These are phyloP conservation scores for Alternaria sp. DNA, from an alignment of 2,329 filamentous ascomycete species.

Conservation along the genomic window DNA sequence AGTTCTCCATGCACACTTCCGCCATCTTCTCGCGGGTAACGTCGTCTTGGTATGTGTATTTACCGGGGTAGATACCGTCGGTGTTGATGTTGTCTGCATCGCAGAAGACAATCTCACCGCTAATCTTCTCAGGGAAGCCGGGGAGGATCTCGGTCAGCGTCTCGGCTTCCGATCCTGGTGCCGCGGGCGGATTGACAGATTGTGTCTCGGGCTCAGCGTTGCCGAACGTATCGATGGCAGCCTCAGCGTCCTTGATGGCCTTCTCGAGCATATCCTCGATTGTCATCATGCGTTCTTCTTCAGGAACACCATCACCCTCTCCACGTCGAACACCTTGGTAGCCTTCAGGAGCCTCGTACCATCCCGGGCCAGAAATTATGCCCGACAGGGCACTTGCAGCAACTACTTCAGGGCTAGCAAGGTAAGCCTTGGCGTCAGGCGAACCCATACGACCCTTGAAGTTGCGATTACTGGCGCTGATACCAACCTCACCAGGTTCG, in stretches of 20 bases:
- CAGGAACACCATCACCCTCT: constrained; percentile 70
- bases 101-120: constrained; percentile 86
- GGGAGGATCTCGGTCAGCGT: constrained; percentile 74
- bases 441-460: constrained; percentile 92
- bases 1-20: constrained; percentile 91
- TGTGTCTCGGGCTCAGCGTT: constrained; percentile 40
- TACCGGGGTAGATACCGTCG: constrained; percentile 89
- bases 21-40: constrained; percentile 81
- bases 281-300: constrained; percentile 68
- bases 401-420: constrained; percentile 88
- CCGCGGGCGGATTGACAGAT: constrained; percentile 39
- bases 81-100: constrained; percentile 90
- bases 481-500: constrained; percentile 84
- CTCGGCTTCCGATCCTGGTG: constrained; percentile 38
- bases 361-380: constrained; percentile 75
- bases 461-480: constrained; percentile 84
- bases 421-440: constrained; percentile 79
- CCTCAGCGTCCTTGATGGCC: constrained; percentile 72
- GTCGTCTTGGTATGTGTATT: constrained; percentile 91
- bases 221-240: constrained; percentile 60
- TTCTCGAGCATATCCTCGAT: constrained; percentile 75
- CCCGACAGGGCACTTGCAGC: constrained; percentile 84
- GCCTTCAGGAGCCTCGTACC: constrained; percentile 74
- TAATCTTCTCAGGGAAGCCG: constrained; percentile 83
- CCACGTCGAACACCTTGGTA: constrained; percentile 72